Base-by-base conservation (phyloP, 805 yeast species). In the Candida lessepsii region DNA sequence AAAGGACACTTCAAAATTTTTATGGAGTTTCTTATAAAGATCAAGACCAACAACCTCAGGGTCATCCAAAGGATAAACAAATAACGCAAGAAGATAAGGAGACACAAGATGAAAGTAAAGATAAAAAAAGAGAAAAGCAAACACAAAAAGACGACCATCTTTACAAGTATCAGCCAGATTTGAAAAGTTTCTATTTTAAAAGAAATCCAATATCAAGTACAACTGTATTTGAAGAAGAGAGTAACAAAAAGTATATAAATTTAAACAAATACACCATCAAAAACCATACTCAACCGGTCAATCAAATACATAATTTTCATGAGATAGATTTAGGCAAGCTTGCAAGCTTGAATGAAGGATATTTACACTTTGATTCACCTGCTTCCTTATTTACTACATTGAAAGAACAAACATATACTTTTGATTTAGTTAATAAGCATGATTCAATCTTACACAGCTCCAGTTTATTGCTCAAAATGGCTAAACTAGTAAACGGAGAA, bases 211-310 rank as follows among this genome's bases (percentile, higher is more conserved):
- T 45, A 13, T 41, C 47, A 24, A 45, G 54, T 26, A 67, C 72
- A 2, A 57, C 61, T 2, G 59, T 46, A 0, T 48, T 61, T 35
- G 74, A 68, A 44, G 66, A 58, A 0, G 73, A 67, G 34, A 64
- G 67, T 35, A 45, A 49, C 3, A 44, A 39, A 9, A 48, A 41
- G 16, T 56, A 46, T 29, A 47, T 52, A 2, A 41, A 40, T n/a
- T n/a, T 39, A 14, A 33, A 27, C 14, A 27, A 30, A 14, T 29
- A 32, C 13, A 13, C 20, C 27, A 28, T 10, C 30, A 14, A 16
- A 14, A 16, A 28, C 19, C 4, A 13, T 26, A 17, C 9, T 10
- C 9, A 13, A 24, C 16, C 11, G 19, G 9, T 3, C n/a, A 16
- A n/a, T 15, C 3, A 17, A 24, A 9, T 23, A 10, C 29, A 26